Conservation (phyloP, 225 moss, liverwort and hornwort genomes). For the Straminergon stramineum region DNA sequence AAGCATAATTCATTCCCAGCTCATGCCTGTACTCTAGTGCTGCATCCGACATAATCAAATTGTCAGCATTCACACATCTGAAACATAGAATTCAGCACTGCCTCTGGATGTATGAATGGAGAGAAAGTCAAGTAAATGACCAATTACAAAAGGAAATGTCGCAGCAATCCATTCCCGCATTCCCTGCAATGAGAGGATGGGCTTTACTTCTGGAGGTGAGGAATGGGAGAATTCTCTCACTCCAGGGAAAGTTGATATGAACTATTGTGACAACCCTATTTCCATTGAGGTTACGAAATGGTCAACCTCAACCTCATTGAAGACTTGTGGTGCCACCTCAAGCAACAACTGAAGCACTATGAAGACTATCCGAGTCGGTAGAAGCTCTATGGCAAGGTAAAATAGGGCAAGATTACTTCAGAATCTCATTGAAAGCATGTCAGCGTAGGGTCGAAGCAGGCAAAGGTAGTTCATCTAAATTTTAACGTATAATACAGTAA, state of each 20-base stretch:
- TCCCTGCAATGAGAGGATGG: background rate
- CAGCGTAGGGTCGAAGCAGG: background rate
- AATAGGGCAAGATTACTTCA: background rate
- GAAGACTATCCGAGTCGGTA: background rate
- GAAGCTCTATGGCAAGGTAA: background rate
- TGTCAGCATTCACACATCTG: background rate
- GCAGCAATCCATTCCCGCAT: background rate
- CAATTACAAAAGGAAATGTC: background rate
- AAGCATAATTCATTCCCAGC: conserved; percentile 86
- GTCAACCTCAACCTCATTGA: background rate
- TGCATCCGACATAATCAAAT: conserved; percentile 9
- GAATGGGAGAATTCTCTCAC: background rate
- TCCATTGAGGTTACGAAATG: background rate
- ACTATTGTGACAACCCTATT: background rate
- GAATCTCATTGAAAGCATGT: background rate
- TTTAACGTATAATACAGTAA: background rate
- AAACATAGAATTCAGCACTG: background rate
- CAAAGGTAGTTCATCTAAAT: background rate
- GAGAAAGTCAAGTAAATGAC: background rate
- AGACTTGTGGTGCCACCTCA: background rate
- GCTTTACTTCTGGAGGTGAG: background rate
- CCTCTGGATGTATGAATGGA: background rate
- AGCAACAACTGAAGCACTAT: too few relatives aligned
- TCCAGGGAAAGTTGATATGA: background rate
- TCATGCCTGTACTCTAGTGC: conserved; percentile 92